Percentiles rank a stretch among this genome's conserved stretches.
Evolutionary conservation across 1,284 basidiomycete species (phyloP).

Genomic region (Cutaneotrichosporon cavernicola): DNA sequence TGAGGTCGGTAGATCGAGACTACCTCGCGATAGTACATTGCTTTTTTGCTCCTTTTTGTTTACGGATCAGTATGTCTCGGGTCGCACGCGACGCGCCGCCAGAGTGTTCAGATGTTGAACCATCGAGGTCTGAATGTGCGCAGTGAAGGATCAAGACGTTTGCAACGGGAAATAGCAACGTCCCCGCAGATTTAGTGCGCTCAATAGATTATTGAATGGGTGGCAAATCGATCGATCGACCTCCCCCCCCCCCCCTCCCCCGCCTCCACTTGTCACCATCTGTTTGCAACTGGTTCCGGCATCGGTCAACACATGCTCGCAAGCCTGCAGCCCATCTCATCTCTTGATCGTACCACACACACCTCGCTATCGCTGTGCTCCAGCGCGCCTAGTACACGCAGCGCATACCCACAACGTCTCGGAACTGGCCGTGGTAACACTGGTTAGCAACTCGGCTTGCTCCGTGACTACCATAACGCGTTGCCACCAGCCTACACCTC

Average conservation of each 20-base stretch:
- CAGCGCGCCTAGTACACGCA: neutral
- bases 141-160: neutral
- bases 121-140: too few species aligned
- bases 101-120: neutral
- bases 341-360: slow-evolving; percentile 1
- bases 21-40: neutral
- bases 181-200: too few species aligned
- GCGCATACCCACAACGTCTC: neutral
- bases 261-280: neutral
- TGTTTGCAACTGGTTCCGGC: neutral
- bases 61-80: neutral
- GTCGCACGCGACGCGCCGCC: neutral
- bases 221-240: neutral
- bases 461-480: neutral
- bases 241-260: too few species aligned
- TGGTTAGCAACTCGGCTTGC: neutral
- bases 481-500: neutral
- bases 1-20: slow-evolving; percentile 8
- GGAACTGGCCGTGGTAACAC: neutral
- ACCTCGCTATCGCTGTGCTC: neutral
- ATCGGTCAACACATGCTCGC: neutral
- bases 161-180: too few species aligned
- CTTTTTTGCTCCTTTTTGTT: neutral
- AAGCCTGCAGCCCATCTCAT: neutral
- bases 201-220: neutral